Conservation (phyloP, 352 stramenopile genomes). For the Pilasporangium apinafurcum region DNA sequence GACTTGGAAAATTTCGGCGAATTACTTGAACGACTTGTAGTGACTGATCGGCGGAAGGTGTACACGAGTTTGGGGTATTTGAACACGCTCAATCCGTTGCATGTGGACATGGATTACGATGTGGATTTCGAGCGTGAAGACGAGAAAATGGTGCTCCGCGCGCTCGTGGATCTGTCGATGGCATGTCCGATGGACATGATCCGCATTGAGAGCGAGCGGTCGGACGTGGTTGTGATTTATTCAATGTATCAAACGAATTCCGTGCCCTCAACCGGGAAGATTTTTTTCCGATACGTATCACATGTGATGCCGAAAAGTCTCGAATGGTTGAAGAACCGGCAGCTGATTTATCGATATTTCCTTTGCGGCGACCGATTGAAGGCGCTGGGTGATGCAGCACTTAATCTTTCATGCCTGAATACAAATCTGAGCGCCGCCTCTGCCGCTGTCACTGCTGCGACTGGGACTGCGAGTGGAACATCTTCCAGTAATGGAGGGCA, state of each 20-base stretch:
- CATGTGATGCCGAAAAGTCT: constrained; percentile 23
- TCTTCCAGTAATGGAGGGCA: no score
- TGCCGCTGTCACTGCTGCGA: no score
- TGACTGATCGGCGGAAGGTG: constrained; percentile 29
- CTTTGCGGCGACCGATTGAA: constrained; percentile 41
- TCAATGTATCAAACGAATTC: constrained; percentile 76
- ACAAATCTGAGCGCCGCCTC: no score
- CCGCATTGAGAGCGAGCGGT: constrained; percentile 58
- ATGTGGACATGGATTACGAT: constrained; percentile 64
- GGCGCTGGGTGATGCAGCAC: constrained; percentile 11
- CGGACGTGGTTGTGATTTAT: constrained; percentile 61
- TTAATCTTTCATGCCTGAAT: constrained; percentile 10
- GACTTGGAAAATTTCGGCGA: constrained; percentile 61
- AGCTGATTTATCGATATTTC: constrained; percentile 45
- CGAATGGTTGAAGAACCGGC: constrained; percentile 36
- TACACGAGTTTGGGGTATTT: constrained; percentile 52
- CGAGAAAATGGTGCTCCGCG: constrained; percentile 51
- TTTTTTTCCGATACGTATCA: constrained; percentile 61
- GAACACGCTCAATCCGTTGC: constrained; percentile 49
- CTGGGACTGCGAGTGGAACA: no score
- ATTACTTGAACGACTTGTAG: constrained; percentile 42
- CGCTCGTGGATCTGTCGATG: constrained; percentile 61
- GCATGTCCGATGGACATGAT: constrained; percentile 61
- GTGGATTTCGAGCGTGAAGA: constrained; percentile 62
- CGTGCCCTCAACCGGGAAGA: constrained; percentile 33